phyloP scores from a whole-genome alignment of 169 alveolate species.

The Eimeria praecox region DNA sequence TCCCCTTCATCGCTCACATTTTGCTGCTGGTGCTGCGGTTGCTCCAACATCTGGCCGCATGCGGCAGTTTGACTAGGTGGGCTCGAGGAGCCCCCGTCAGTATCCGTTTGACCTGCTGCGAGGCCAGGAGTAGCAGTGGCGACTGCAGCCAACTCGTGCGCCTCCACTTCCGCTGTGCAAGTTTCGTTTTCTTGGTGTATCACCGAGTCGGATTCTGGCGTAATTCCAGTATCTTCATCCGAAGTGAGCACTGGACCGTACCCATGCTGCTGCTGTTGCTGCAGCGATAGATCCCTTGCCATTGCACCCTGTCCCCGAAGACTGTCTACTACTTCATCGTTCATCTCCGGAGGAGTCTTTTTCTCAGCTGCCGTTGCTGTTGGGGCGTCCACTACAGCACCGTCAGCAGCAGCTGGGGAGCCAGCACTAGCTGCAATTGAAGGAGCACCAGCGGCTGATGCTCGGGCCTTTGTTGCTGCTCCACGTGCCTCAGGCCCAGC shows the following conservation, averaged over 20 bases:
- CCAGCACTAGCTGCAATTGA: neutral
- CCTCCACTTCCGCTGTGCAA: neutral
- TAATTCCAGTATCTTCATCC: neutral
- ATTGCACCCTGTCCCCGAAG: neutral
- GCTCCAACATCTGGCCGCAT: neutral
- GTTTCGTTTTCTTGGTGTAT: neutral
- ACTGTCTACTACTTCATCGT: neutral
- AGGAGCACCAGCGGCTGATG: neutral
- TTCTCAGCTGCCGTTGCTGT: conserved; percentile 8
- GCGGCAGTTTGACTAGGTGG: neutral
- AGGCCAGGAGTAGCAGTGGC: neutral
- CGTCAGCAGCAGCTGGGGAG: conserved; percentile 47
- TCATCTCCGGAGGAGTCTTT: neutral
- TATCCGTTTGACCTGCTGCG: neutral
- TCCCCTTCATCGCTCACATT: neutral
- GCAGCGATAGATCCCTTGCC: neutral
- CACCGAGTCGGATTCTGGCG: neutral
- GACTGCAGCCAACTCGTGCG: neutral
- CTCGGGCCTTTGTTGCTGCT: conserved; percentile 15
- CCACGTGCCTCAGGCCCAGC: conserved; percentile 26
- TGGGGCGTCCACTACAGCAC: conserved; percentile 19
- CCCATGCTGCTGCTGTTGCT: conserved; percentile 71
- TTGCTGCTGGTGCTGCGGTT: conserved; percentile 51
- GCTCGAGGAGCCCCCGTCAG: neutral
- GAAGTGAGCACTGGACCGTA: neutral